phyloP scores from a whole-genome alignment of 1,284 basidiomycete species.

The Irpex lacteus region DNA sequence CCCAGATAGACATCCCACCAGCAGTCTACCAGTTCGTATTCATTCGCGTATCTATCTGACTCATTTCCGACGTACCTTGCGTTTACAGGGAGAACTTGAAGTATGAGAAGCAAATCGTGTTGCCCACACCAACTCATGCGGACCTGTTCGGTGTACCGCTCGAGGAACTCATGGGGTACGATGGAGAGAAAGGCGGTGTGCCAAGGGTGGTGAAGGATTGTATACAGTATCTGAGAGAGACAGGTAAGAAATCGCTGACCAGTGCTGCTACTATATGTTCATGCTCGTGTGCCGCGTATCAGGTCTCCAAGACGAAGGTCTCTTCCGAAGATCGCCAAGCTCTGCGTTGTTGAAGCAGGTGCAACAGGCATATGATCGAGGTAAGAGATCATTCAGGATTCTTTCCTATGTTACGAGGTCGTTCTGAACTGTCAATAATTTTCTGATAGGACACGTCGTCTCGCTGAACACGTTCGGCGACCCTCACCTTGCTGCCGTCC shows the following conservation, averaged over 20 bases:
- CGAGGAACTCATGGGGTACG: constrained; percentile 77
- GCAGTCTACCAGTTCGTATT: constrained; percentile 68
- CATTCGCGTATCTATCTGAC: too few species aligned
- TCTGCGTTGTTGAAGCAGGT: constrained; percentile 69
- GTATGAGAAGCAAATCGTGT: constrained; percentile 61
- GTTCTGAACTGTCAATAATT: background rate
- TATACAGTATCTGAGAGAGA: constrained; percentile 67
- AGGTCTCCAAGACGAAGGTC: constrained; percentile 73
- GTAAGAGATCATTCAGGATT: constrained; percentile 37
- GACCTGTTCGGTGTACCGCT: constrained; percentile 77
- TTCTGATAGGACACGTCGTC: constrained; percentile 63
- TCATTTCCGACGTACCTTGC: too few species aligned
- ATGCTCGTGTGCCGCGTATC: constrained; percentile 12
- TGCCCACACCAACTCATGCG: constrained; percentile 58
- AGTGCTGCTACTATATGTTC: background rate
- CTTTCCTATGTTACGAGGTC: background rate
- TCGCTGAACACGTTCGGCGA: constrained; percentile 72
- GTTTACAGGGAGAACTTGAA: constrained; percentile 65
- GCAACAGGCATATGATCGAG: constrained; percentile 80
- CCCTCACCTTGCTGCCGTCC: constrained; percentile 77
- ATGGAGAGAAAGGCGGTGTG: constrained; percentile 76
- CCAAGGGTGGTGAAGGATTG: constrained; percentile 78
- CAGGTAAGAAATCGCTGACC: constrained; percentile 33
- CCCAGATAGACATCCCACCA: constrained; percentile 82
- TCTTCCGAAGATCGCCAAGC: constrained; percentile 77